These are phyloP conservation scores for Candida albicans DNA, from an alignment of 1,139 yeast genomes.

Conservation along the genomic window DNA sequence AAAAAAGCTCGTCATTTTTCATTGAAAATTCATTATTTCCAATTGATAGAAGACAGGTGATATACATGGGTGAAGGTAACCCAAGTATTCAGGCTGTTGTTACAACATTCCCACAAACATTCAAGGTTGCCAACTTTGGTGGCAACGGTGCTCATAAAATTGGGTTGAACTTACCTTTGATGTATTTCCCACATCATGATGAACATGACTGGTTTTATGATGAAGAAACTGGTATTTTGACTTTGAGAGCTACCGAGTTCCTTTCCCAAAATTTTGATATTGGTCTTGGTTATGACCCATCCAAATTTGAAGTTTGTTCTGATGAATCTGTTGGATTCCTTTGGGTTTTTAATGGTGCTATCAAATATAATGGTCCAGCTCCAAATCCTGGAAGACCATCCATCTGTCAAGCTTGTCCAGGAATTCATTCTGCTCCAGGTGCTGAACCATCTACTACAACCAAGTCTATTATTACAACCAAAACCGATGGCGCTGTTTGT, in stretches of 20 bases:
- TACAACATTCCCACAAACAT: conserved; percentile 2
- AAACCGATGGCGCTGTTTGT: conserved; percentile 14
- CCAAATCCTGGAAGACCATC: conserved; percentile 12
- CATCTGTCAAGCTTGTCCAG: conserved; percentile 5
- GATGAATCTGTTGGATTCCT: conserved; percentile 16
- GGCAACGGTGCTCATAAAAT: conserved; percentile 2
- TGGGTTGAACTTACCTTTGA: conserved; percentile 2
- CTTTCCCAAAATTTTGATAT: conserved; percentile 19
- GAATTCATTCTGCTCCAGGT: conserved; percentile 6
- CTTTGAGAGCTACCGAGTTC: conserved; percentile 13
- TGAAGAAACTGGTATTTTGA: conserved; percentile 23
- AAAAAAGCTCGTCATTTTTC: conserved; percentile 1
- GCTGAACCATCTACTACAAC: conserved; percentile 11
- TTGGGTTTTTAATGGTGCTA: conserved; percentile 8
- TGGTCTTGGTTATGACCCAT: conserved; percentile 22
- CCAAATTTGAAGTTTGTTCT: conserved; percentile 12
- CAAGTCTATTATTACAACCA: conserved; percentile 18
- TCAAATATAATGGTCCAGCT: conserved; percentile 23
- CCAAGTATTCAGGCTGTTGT: conserved; percentile 4
- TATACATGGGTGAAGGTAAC: conserved; percentile 4
- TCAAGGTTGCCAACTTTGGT: conserved; percentile 6
- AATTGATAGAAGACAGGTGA: background rate
- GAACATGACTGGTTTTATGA: conserved; percentile 14
- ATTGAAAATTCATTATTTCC: conserved; percentile 1
- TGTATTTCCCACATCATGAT: background rate